A percentile compares a stretch with the other conserved stretches of the same genome.
Evolutionary conservation across 2,329 filamentous ascomycete species (phyloP).

Genomic region (Aspergillus brunneoviolaceus): DNA sequence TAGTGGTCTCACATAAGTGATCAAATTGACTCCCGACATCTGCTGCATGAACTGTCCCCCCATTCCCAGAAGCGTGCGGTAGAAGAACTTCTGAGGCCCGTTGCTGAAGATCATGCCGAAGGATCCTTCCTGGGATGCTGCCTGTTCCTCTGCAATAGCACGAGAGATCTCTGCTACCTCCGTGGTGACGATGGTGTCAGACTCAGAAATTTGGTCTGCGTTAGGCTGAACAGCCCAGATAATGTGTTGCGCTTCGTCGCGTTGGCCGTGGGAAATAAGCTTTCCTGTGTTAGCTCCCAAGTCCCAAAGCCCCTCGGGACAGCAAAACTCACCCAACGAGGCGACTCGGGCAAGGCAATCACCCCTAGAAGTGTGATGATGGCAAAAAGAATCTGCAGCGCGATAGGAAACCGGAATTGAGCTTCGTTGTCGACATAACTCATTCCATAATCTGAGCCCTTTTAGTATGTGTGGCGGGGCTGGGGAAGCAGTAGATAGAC

Average conservation of each 20-base stretch:
- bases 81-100: slow-evolving; percentile 25
- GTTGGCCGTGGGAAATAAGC: slow-evolving; percentile 36
- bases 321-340: slow-evolving; percentile 33
- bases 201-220: slow-evolving; percentile 20
- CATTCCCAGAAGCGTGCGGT: slow-evolving; percentile 29
- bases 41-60: slow-evolving; percentile 37
- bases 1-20: slow-evolving; percentile 23
- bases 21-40: slow-evolving; percentile 31
- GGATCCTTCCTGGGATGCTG: slow-evolving; percentile 23
- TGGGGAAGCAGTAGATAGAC: slow-evolving; percentile 1
- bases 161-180: slow-evolving; percentile 24
- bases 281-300: neutral
- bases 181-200: slow-evolving; percentile 28
- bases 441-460: slow-evolving; percentile 27
- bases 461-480: neutral
- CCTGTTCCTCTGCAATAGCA: slow-evolving; percentile 25
- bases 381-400: slow-evolving; percentile 34
- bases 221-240: slow-evolving; percentile 36
- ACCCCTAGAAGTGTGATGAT: slow-evolving; percentile 26
- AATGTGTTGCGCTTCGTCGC: slow-evolving; percentile 37
- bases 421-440: slow-evolving; percentile 27
- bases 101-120: slow-evolving; percentile 27
- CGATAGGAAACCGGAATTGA: slow-evolving; percentile 36
- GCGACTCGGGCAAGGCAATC: slow-evolving; percentile 47
- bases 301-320: too few species aligned